Evolutionary conservation across 257 asterid genomes (phyloP).

Genomic region (Thymus mandschuricus): DNA sequence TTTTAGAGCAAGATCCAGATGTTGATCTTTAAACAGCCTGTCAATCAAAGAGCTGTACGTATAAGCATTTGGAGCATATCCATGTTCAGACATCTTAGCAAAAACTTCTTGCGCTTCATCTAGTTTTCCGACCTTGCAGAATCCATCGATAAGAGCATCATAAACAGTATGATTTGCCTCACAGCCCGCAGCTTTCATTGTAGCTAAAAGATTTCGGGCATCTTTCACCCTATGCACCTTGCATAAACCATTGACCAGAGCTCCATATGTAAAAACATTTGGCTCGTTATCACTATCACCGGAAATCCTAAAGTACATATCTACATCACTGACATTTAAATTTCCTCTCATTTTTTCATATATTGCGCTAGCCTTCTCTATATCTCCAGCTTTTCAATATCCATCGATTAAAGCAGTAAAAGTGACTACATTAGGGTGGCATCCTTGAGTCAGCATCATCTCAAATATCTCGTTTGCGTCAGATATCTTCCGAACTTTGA

Average conservation of each 20-base stretch:
- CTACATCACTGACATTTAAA: slow-evolving; percentile 52
- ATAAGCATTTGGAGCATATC: slow-evolving; percentile 68
- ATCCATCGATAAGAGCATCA: slow-evolving; percentile 93
- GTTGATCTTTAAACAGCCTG: slow-evolving; percentile 82
- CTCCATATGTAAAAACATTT: slow-evolving; percentile 83
- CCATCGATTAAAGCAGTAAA: slow-evolving; percentile 94
- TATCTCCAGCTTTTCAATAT: slow-evolving; percentile 82
- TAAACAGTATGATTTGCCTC: slow-evolving; percentile 80
- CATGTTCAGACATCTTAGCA: slow-evolving; percentile 74
- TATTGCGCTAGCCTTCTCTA: slow-evolving; percentile 79
- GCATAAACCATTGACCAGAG: slow-evolving; percentile 92
- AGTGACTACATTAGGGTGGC: slow-evolving; percentile 82
- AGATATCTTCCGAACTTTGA: slow-evolving; percentile 71
- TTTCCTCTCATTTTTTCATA: slow-evolving; percentile 82
- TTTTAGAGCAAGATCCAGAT: slow-evolving; percentile 85
- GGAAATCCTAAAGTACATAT: slow-evolving; percentile 58
- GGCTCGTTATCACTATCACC: slow-evolving; percentile 57
- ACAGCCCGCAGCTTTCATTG: slow-evolving; percentile 66
- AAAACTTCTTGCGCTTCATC: slow-evolving; percentile 91
- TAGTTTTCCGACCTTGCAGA: slow-evolving; percentile 88
- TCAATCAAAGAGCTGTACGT: slow-evolving; percentile 86
- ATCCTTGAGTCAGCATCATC: slow-evolving; percentile 74
- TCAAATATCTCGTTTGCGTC: slow-evolving; percentile 78
- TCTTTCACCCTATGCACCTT: slow-evolving; percentile 79
- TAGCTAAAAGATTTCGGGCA: slow-evolving; percentile 75